Conservation (phyloP, 495 filamentous ascomycete genomes). For the Elaphomyces granulatus region DNA sequence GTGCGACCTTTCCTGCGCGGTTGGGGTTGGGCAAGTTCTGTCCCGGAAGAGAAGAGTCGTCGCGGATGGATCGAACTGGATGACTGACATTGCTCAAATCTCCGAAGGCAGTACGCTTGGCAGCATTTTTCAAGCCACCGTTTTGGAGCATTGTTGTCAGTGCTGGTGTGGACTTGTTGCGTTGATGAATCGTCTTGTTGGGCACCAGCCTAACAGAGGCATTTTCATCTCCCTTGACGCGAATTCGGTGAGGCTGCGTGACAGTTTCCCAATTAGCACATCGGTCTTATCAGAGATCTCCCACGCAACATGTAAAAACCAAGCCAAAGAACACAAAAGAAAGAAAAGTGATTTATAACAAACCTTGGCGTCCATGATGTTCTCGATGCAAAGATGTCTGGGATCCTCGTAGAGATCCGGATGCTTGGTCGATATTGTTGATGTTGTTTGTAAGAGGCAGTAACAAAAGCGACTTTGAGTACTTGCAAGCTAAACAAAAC, state of each 20-base stretch:
- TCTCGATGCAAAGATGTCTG: no score
- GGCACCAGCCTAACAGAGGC: constrained; percentile 33
- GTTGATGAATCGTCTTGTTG: constrained; percentile 55
- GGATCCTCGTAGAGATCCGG: no score
- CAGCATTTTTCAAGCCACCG: constrained; percentile 47
- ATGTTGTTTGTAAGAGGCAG: no score
- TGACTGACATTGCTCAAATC: constrained; percentile 66
- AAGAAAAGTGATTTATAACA: no score
- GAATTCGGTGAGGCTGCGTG: constrained; percentile 58
- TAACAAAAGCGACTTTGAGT: no score
- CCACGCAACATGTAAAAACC: no score
- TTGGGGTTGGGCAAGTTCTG: constrained; percentile 31
- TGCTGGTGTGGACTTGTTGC: constrained; percentile 67
- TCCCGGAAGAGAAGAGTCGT: constrained; percentile 35
- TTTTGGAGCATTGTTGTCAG: constrained; percentile 41
- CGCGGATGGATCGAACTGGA: constrained; percentile 31
- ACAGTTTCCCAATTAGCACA: neutral
- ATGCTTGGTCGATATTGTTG: no score
- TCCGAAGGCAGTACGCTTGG: constrained; percentile 63
- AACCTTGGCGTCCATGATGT: no score
- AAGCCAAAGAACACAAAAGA: constrained; percentile 6
- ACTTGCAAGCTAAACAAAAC: no score
- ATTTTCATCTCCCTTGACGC: constrained; percentile 65
- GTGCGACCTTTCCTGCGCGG: constrained; percentile 29
- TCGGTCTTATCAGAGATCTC: no score